phyloP scores from a whole-genome alignment of 2,329 filamentous ascomycete genomes.

The Epichloe typhina region DNA sequence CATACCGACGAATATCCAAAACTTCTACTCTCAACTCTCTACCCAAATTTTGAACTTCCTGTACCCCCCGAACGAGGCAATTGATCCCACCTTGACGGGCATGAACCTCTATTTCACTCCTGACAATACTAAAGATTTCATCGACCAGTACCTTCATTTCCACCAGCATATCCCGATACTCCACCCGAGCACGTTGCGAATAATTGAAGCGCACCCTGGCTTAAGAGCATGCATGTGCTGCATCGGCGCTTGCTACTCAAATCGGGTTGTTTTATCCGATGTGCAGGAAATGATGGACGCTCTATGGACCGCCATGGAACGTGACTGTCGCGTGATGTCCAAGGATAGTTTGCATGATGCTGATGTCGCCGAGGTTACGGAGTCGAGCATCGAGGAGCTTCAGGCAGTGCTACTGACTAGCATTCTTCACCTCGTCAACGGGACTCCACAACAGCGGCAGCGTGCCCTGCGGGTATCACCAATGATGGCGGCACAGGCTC shows the following conservation, averaged over 20 bases:
- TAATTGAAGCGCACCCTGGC: constrained; percentile 51
- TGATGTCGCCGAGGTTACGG: constrained; percentile 14
- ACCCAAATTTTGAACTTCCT: constrained; percentile 44
- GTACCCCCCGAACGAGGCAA: constrained; percentile 31
- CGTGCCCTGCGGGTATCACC: constrained; percentile 47
- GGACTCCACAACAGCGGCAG: constrained; percentile 51
- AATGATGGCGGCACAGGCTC: constrained; percentile 41
- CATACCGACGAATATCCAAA: constrained; percentile 31
- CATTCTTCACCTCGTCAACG: constrained; percentile 55
- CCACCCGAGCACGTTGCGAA: constrained; percentile 58
- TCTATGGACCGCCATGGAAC: constrained; percentile 44
- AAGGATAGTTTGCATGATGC: constrained; percentile 10
- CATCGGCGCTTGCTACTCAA: constrained; percentile 62
- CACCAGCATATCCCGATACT: constrained; percentile 62
- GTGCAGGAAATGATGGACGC: constrained; percentile 57
- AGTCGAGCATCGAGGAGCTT: constrained; percentile 47
- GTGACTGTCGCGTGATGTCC: constrained; percentile 36
- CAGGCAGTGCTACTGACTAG: constrained; percentile 53
- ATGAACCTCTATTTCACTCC: constrained; percentile 50
- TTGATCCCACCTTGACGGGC: constrained; percentile 41
- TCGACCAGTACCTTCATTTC: constrained; percentile 59
- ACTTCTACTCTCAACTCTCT: constrained; percentile 41
- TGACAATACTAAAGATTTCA: constrained; percentile 57
- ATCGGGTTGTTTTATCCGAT: constrained; percentile 43
- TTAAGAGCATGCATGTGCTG: constrained; percentile 58